A percentile compares a stretch with the other conserved stretches of the same genome.
phyloP scores from a whole-genome alignment of 1,139 yeast species.

The Pichia sp. region DNA sequence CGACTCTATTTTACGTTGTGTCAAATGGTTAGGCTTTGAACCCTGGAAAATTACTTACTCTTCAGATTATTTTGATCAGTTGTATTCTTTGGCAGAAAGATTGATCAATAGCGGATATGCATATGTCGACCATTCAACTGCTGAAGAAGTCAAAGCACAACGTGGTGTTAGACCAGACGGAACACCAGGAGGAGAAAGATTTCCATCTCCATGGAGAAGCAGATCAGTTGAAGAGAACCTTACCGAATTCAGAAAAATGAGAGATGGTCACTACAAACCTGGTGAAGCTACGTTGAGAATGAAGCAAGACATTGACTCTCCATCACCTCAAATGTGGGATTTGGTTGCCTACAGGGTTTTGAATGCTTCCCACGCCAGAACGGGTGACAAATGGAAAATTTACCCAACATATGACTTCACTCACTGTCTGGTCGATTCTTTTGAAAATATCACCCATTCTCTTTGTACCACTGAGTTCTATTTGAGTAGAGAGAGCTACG shows the following conservation, averaged over 20 bases:
- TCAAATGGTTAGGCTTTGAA: constrained; percentile 86
- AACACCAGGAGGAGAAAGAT: constrained; percentile 86
- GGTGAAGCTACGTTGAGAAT: constrained; percentile 94
- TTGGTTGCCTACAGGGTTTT: constrained; percentile 94
- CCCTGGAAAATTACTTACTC: constrained; percentile 96
- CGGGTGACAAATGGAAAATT: constrained; percentile 95
- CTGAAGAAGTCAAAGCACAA: constrained; percentile 83
- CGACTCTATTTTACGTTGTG: constrained; percentile 76
- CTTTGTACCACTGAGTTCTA: constrained; percentile 94
- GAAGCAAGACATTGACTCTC: constrained; percentile 90
- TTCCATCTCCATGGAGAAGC: constrained; percentile 72
- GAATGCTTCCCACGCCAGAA: constrained; percentile 89
- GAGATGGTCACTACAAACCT: constrained; percentile 78
- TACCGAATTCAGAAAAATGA: constrained; percentile 81
- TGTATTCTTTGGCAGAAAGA: constrained; percentile 82
- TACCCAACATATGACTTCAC: constrained; percentile 99
- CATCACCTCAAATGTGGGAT: constrained; percentile 99
- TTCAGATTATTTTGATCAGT: constrained; percentile 86
- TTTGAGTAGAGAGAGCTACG: constrained; percentile 89
- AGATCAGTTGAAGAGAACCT: constrained; percentile 71
- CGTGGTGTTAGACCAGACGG: constrained; percentile 93
- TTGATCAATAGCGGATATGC: constrained; percentile 68
- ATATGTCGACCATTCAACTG: constrained; percentile 89
- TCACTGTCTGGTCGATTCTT: constrained; percentile 96
- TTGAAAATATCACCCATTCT: constrained; percentile 93